Evolutionary conservation across 495 filamentous ascomycete species (phyloP).

Genomic region (Podospora pseudocomata): DNA sequence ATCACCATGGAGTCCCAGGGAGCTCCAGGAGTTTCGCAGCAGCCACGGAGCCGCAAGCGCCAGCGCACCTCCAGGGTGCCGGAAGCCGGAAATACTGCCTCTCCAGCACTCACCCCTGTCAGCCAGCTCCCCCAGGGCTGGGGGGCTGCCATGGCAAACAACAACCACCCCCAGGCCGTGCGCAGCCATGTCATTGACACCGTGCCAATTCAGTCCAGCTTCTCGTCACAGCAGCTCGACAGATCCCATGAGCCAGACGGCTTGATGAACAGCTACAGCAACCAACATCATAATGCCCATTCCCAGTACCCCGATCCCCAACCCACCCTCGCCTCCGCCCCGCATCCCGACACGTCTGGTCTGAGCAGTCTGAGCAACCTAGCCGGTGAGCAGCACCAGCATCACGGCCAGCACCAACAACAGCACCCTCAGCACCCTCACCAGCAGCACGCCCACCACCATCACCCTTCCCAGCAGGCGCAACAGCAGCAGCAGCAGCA

Average conservation of each 20-base stretch:
- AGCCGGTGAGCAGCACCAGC: slow-evolving; percentile 26
- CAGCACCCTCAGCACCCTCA: slow-evolving; percentile 24
- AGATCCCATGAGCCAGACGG: slow-evolving; percentile 29
- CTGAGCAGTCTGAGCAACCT: slow-evolving; percentile 26
- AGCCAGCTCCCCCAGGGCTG: slow-evolving; percentile 20
- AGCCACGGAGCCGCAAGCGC: slow-evolving; percentile 33
- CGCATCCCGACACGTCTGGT: slow-evolving; percentile 26
- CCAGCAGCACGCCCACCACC: slow-evolving; percentile 22
- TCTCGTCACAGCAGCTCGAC: slow-evolving; percentile 33
- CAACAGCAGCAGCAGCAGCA: slow-evolving; percentile 18
- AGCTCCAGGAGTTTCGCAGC: slow-evolving; percentile 22
- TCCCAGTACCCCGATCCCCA: slow-evolving; percentile 31
- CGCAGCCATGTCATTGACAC: slow-evolving; percentile 31
- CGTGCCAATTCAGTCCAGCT: slow-evolving; percentile 29
- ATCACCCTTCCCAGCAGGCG: slow-evolving; percentile 20
- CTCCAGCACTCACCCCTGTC: slow-evolving; percentile 21
- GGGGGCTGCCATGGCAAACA: slow-evolving; percentile 20
- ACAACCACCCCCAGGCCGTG: slow-evolving; percentile 29
- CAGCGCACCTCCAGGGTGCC: slow-evolving; percentile 24
- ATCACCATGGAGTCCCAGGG: slow-evolving; percentile 24
- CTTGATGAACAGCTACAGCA: slow-evolving; percentile 35
- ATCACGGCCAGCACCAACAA: slow-evolving; percentile 11
- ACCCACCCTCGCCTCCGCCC: slow-evolving; percentile 24
- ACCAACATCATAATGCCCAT: slow-evolving; percentile 27
- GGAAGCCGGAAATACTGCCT: slow-evolving; percentile 31